Percentiles rank a stretch among this genome's conserved stretches.
Evolutionary conservation across 371 early-diverging fungal species (phyloP).

Genomic region (Syncephalastrum monosporum): DNA sequence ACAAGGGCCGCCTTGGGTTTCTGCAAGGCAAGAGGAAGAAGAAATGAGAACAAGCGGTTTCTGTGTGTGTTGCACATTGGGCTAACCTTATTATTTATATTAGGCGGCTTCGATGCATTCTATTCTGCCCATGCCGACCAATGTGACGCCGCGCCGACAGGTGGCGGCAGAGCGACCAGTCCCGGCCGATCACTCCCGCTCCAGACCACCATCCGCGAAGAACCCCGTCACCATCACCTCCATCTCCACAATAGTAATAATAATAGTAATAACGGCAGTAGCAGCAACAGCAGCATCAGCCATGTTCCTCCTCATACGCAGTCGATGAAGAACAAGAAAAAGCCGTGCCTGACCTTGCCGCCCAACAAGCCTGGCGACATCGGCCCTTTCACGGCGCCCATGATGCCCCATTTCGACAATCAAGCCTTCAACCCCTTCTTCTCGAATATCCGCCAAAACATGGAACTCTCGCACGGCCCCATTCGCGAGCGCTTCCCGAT

Average conservation of each 20-base stretch:
- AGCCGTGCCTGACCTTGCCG: neutral
- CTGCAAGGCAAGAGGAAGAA: constrained; percentile 34
- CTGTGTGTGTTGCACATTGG: too few species aligned
- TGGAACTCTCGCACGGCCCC: constrained; percentile 30
- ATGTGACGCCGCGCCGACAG: constrained; percentile 18
- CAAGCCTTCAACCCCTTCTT: constrained; percentile 45
- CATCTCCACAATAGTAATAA: neutral
- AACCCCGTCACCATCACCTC: neutral
- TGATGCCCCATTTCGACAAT: constrained; percentile 43
- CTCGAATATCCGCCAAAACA: constrained; percentile 39
- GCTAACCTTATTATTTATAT: neutral
- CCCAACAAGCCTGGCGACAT: neutral
- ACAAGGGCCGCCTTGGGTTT: constrained; percentile 42
- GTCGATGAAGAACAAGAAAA: neutral
- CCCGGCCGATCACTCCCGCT: too few species aligned
- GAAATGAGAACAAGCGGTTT: too few species aligned
- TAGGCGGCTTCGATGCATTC: constrained; percentile 51
- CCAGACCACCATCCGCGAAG: too few species aligned
- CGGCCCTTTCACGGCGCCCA: constrained; percentile 38
- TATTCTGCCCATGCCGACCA: constrained; percentile 19
- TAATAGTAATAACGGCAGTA: neutral
- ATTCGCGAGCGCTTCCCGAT: constrained; percentile 34
- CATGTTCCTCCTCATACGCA: neutral
- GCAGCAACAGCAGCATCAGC: too few species aligned
- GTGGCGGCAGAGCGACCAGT: too few species aligned